phyloP scores from a whole-genome alignment of 306 rosid genomes.

The Castanea mollissima region DNA sequence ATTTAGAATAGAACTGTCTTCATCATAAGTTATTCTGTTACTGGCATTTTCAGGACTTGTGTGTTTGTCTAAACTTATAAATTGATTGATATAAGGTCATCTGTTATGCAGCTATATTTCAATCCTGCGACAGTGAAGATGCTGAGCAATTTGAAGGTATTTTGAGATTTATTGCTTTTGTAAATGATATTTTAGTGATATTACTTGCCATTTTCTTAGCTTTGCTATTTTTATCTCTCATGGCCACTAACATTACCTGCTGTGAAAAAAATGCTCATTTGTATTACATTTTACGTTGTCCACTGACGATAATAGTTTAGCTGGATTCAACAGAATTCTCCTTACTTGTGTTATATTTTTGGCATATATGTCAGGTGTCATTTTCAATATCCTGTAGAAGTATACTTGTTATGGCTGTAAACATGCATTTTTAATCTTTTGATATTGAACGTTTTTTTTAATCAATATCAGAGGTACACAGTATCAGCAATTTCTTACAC shows the following conservation, averaged over 20 bases:
- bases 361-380: not conserved
- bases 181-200: constrained; percentile 8
- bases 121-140: constrained; percentile 99
- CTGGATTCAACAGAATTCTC: not conserved
- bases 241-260: constrained; percentile 7
- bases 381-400: not conserved
- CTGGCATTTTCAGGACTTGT: not conserved
- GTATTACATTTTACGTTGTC: not conserved
- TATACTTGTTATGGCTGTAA: not conserved
- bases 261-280: not conserved
- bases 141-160: constrained; percentile 98
- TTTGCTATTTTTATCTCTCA: constrained; percentile 18
- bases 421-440: not conserved
- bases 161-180: constrained; percentile 19
- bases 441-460: not conserved
- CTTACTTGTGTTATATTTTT: not conserved
- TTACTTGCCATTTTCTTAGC: constrained; percentile 21
- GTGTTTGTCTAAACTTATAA: not conserved
- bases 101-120: constrained; percentile 83
- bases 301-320: not conserved
- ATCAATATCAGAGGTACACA: not conserved
- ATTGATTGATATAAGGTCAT: constrained; percentile 6
- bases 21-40: not conserved
- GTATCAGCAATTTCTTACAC: not conserved
- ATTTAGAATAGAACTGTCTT: constrained; percentile 5